These are phyloP conservation scores for Globisporangium barbulae DNA, from an alignment of 352 stramenopile species.

Conservation along the genomic window DNA sequence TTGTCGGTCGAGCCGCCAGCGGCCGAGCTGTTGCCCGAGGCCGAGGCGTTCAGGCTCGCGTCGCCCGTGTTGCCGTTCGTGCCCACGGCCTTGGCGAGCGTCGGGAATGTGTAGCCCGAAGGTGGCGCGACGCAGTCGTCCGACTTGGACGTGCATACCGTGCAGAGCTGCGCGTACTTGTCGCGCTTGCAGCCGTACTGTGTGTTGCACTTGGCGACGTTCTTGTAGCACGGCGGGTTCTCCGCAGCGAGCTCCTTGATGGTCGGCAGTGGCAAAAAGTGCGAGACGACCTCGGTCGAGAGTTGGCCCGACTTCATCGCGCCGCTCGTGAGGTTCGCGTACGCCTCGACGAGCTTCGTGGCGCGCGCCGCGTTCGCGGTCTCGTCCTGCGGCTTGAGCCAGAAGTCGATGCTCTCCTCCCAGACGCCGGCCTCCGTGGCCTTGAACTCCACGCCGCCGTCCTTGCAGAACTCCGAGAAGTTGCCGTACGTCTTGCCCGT, in stretches of 20 bases:
- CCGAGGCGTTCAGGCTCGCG: conserved; percentile 12
- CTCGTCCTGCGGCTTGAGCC: conserved; percentile 63
- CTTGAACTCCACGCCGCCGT: conserved; percentile 59
- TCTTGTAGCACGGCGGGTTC: conserved; percentile 69
- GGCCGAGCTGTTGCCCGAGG: conserved; percentile 9
- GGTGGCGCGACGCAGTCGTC: conserved; percentile 37
- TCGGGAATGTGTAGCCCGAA: conserved; percentile 47
- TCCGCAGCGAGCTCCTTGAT: conserved; percentile 37
- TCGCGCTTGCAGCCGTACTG: conserved; percentile 55
- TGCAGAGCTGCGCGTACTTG: conserved; percentile 59
- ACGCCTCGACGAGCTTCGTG: conserved; percentile 47
- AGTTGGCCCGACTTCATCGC: conserved; percentile 33
- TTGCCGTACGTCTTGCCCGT: conserved; percentile 49
- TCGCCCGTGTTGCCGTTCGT: conserved; percentile 44
- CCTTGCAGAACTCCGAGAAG: conserved; percentile 62
- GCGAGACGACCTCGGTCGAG: conserved; percentile 24
- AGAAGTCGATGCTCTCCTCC: conserved; percentile 62
- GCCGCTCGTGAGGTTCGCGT: conserved; percentile 48
- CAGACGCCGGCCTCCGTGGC: conserved; percentile 34
- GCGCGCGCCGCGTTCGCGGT: conserved; percentile 44
- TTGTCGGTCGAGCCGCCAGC: conserved; percentile 1
- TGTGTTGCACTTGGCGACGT: conserved; percentile 56
- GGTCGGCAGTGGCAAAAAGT: conserved; percentile 57
- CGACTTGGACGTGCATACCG: conserved; percentile 47
- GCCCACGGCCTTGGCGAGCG: conserved; percentile 44